Base-by-base conservation (phyloP, 805 yeast genomes). In the Kregervanrija pseudodelftensis region DNA sequence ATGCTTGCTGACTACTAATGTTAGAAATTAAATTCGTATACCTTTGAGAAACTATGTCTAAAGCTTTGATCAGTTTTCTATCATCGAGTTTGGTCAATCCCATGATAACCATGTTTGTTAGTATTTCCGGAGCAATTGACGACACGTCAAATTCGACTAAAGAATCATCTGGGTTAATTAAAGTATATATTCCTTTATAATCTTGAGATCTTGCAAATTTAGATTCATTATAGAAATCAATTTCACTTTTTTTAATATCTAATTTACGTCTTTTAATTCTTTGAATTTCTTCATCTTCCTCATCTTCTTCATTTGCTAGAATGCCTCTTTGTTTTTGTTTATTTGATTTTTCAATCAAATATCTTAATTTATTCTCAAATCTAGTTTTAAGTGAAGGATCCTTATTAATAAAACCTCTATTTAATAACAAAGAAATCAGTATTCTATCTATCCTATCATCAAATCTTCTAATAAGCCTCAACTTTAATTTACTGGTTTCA, bases 91-190 rank as follows among this genome's bases (percentile, higher is more conserved):
- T 73, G 13, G 72, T 67, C 45, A 93, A 67, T 0, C 95, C 88
- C 1, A 77, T 74, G 45, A 77, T 67, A 12, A 82, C 86, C 73
- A 82, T 81, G 38, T 76, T 73, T 16, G 73, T 73, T 45, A 89
- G 73, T 1, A 83, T 69, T 41, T 79, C 77, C 16, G 74, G 74
- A 5, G 93, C 83, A 8, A 93, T 66, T 9, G 76, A 66, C 2
- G 86, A 71, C 44, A 87, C 76, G 59, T 91, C 91, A 57, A 87
- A 83, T n/a, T 53, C 41, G 34, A 73, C 72, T 46, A 86, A 66
- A 41, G 81, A 80, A 56, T 82, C 79, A 36, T 68, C 64, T 31
- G 79, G 67, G 35, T 76, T 79, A 11, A 84, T 80, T 47, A 91
- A 70, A 28, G 82, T 76, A 59, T 77, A 93, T 36, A 90, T 65